These are phyloP conservation scores for Linnemannia elongata DNA, from an alignment of 192 early-diverging fungal genomes.

Conservation along the genomic window DNA sequence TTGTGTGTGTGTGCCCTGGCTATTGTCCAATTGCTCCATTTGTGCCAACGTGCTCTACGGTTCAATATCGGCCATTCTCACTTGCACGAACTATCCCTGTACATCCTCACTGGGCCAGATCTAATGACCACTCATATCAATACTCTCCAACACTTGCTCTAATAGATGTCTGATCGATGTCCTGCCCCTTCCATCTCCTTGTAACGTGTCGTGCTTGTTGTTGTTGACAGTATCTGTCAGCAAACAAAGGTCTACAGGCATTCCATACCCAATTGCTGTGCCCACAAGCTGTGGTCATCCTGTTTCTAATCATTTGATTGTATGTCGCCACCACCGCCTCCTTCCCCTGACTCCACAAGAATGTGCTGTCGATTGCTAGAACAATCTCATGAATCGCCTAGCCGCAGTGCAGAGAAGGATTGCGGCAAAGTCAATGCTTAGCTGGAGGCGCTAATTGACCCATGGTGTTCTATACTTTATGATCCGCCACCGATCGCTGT, in stretches of 20 bases:
- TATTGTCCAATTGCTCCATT: not conserved
- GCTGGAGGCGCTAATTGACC: not conserved
- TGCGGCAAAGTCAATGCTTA: not conserved
- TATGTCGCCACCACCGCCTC: not conserved
- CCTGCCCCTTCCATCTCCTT: not conserved
- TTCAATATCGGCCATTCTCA: not conserved
- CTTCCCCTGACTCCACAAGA: not conserved
- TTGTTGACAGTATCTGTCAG: not conserved
- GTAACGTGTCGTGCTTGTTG: not conserved
- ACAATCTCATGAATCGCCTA: not conserved
- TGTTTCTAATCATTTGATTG: not conserved
- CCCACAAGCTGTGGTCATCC: not conserved
- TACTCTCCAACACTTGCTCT: not conserved
- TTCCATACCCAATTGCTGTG: not conserved
- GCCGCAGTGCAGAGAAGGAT: not conserved
- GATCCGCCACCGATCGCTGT: no score
- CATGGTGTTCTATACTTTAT: no score
- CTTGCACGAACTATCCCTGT: conserved; percentile 1
- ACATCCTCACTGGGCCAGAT: not conserved
- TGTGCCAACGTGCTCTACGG: not conserved
- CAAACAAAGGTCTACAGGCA: not conserved
- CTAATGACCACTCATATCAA: not conserved
- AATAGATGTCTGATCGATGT: not conserved
- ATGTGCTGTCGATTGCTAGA: not conserved
- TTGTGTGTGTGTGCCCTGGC: not conserved